phyloP scores from a whole-genome alignment of 2,329 filamentous ascomycete genomes.

The Colletotrichum kahawae region DNA sequence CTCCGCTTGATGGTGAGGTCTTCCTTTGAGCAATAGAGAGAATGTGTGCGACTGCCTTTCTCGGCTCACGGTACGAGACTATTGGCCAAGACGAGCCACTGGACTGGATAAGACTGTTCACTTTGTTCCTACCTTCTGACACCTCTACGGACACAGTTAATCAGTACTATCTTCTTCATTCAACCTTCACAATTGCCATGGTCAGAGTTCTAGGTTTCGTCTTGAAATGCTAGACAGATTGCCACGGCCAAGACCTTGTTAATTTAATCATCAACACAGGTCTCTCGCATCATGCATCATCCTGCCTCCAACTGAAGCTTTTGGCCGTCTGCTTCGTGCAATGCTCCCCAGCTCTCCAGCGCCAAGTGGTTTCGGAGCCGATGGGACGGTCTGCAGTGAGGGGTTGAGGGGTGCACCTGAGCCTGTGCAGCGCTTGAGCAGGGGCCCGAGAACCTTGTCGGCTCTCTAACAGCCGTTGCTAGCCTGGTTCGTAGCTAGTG shows the following conservation, averaged over 20 bases:
- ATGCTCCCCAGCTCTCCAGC: background rate
- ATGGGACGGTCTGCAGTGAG: background rate
- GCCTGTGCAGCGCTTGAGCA: background rate
- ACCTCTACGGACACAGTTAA: background rate
- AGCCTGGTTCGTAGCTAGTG: slow-evolving; percentile 20
- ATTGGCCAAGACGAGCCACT: background rate
- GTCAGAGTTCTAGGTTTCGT: background rate
- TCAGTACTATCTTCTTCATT: background rate
- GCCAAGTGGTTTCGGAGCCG: background rate
- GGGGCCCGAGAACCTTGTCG: slow-evolving; percentile 14
- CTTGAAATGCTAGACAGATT: background rate
- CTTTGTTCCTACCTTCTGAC: background rate
- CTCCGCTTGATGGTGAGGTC: background rate
- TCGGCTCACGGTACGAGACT: background rate
- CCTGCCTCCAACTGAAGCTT: background rate
- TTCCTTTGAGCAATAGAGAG: background rate
- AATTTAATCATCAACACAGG: background rate
- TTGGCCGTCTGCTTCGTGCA: background rate
- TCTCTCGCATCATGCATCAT: background rate
- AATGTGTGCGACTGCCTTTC: background rate
- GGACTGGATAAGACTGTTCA: background rate
- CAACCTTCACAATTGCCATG: background rate
- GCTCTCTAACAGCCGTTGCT: slow-evolving; percentile 7
- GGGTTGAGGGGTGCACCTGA: background rate
- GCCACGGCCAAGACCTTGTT: background rate